Evolutionary conservation across 148 eudicot species (phyloP).

Genomic region (Tetragonia tetragonoides): DNA sequence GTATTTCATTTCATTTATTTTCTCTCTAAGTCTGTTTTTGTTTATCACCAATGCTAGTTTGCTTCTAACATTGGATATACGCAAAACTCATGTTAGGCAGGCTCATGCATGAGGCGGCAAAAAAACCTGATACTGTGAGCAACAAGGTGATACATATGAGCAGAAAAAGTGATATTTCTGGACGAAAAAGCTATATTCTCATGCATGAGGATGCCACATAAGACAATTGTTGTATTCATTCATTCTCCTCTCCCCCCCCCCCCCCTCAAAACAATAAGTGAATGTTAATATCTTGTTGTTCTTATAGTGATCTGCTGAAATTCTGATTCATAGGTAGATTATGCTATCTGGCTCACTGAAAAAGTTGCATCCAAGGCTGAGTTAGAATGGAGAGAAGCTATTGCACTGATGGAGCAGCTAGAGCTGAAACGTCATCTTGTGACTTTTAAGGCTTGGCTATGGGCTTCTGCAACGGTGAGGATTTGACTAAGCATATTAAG

Average conservation of each 20-base stretch:
- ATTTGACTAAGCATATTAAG: background rate
- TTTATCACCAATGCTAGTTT: slow-evolving; percentile 1
- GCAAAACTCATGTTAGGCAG: too few species aligned
- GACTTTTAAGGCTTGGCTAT: slow-evolving; percentile 82
- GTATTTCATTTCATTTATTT: background rate
- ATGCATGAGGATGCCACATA: too few species aligned
- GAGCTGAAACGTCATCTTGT: slow-evolving; percentile 50
- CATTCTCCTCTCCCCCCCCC: background rate
- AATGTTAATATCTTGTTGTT: background rate
- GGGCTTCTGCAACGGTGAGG: slow-evolving; percentile 94
- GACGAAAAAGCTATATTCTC: too few species aligned
- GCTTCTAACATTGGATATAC: background rate
- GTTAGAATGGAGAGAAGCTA: slow-evolving; percentile 64
- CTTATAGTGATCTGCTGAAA: slow-evolving; percentile 17
- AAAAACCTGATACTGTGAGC: too few species aligned
- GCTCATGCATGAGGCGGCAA: too few species aligned
- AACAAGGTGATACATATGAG: too few species aligned
- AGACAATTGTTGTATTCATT: background rate
- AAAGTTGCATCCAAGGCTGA: slow-evolving; percentile 55
- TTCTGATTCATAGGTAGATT: slow-evolving; percentile 59
- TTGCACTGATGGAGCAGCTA: slow-evolving; percentile 50
- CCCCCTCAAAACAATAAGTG: too few species aligned
- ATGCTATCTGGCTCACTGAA: slow-evolving; percentile 82
- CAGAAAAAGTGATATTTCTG: too few species aligned
- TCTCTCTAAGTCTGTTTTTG: background rate